A percentile compares a stretch with the other conserved stretches of the same genome.
phyloP scores from a whole-genome alignment of 2,329 filamentous ascomycete species.

The Falciphora oryzae region DNA sequence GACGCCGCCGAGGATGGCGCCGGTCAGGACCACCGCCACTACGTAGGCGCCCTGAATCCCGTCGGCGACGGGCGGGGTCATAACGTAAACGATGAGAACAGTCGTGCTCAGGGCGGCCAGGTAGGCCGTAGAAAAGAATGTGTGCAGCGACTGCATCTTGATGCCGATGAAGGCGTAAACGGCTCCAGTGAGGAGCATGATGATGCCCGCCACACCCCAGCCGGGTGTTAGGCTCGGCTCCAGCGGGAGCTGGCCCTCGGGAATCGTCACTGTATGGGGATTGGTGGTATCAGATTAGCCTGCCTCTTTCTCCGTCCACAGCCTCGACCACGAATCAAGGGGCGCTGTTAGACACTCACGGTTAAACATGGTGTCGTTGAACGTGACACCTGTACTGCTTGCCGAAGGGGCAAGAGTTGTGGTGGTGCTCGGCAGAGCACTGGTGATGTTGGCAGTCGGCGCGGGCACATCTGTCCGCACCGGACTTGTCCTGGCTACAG shows the following conservation, averaged over 20 bases:
- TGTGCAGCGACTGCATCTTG: conserved; percentile 72
- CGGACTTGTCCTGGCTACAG: neutral
- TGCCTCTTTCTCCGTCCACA: neutral
- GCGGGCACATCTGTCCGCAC: neutral
- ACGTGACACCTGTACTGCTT: neutral
- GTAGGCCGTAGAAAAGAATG: conserved; percentile 74
- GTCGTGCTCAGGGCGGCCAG: conserved; percentile 67
- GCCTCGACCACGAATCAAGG: neutral
- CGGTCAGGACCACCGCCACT: conserved; percentile 68
- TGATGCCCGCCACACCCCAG: conserved; percentile 69
- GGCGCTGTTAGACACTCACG: conserved; percentile 16
- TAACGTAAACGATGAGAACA: conserved; percentile 83
- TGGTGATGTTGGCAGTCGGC: neutral
- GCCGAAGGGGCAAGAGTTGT: neutral
- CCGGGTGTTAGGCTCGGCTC: conserved; percentile 72
- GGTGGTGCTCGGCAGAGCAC: neutral
- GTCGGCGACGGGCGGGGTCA: conserved; percentile 68
- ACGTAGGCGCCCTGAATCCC: conserved; percentile 83
- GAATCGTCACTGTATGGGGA: conserved; percentile 37
- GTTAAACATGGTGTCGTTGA: conserved; percentile 20
- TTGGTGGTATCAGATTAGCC: neutral
- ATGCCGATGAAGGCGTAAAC: conserved; percentile 73
- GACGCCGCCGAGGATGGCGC: conserved; percentile 65
- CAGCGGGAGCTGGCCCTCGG: conserved; percentile 59
- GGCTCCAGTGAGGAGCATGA: conserved; percentile 68